Conservation (phyloP, 2,329 filamentous ascomycete species). For the Westerdykella ornata region DNA sequence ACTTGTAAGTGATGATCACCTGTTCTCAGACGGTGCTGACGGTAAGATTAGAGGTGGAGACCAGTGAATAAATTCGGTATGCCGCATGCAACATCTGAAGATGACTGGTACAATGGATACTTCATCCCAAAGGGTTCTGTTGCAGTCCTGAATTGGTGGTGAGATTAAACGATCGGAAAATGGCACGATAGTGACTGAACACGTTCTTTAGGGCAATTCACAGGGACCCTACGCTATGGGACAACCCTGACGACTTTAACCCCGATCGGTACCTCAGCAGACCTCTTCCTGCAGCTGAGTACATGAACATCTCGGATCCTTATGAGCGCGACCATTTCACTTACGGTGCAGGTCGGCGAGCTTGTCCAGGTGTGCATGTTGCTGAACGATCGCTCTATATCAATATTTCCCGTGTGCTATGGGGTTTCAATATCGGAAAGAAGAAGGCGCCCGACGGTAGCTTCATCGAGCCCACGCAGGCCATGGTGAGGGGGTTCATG, state of each 20-base stretch:
- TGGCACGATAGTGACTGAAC: slow-evolving; percentile 25
- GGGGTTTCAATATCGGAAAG: slow-evolving; percentile 31
- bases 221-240: slow-evolving; percentile 21
- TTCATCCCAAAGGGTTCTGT: slow-evolving; percentile 36
- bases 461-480: slow-evolving; percentile 18
- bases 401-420: slow-evolving; percentile 31
- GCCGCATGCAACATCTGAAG: slow-evolving; percentile 29
- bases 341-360: slow-evolving; percentile 31
- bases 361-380: slow-evolving; percentile 35
- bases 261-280: slow-evolving; percentile 23
- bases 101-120: slow-evolving; percentile 36
- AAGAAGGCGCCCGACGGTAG: slow-evolving; percentile 20
- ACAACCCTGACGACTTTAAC: slow-evolving; percentile 27
- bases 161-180: slow-evolving; percentile 8
- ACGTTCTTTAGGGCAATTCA: slow-evolving; percentile 26
- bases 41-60: slow-evolving; percentile 14
- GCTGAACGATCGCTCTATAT: slow-evolving; percentile 35
- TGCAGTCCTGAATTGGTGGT: slow-evolving; percentile 32
- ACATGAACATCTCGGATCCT: slow-evolving; percentile 26
- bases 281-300: slow-evolving; percentile 24
- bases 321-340: slow-evolving; percentile 33
- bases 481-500: slow-evolving; percentile 29
- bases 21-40: too few relatives aligned
- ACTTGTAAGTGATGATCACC: slow-evolving; percentile 5
- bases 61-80: slow-evolving; percentile 30